Percentiles rank a stretch among this genome's conserved stretches.
These are phyloP conservation scores for Eimeria tenella DNA, from an alignment of 169 alveolate genomes.

Conservation along the genomic window DNA sequence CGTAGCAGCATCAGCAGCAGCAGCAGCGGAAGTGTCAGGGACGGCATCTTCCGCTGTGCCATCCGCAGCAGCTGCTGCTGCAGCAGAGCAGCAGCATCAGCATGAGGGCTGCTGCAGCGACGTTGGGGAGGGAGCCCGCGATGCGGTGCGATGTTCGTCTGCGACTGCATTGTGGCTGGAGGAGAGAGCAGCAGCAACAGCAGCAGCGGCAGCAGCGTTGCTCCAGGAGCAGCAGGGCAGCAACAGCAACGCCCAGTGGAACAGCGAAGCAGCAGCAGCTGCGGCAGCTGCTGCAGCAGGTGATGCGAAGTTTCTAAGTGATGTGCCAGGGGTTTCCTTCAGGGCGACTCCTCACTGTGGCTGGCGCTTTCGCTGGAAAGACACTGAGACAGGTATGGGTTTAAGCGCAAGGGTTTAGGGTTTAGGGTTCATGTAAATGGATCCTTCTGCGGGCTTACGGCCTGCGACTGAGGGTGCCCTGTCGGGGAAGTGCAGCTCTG, in stretches of 20 bases:
- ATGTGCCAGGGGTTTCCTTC: constrained; percentile 32
- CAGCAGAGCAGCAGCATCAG: background rate
- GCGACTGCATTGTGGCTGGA: constrained; percentile 27
- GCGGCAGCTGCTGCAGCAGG: constrained; percentile 30
- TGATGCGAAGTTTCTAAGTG: background rate
- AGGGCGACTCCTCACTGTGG: constrained; percentile 40
- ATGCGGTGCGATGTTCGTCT: background rate
- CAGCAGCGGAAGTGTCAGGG: background rate
- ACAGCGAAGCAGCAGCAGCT: background rate
- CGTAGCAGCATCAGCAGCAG: background rate
- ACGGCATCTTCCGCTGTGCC: background rate
- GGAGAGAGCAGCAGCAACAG: constrained; percentile 29
- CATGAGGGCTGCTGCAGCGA: background rate
- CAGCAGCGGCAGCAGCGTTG: constrained; percentile 31
- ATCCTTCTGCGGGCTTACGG: background rate
- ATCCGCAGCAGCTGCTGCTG: background rate
- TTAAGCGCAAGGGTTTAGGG: background rate
- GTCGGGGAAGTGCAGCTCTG: too few species aligned
- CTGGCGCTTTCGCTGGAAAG: constrained; percentile 65
- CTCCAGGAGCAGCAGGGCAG: constrained; percentile 44
- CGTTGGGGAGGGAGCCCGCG: background rate
- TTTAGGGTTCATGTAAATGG: background rate
- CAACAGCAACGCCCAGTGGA: constrained; percentile 15
- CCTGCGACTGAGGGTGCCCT: background rate
- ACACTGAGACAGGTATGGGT: constrained; percentile 56